These are phyloP conservation scores for Volvox reticuliferus DNA, from an alignment of 139 green algal genomes.

Conservation along the genomic window DNA sequence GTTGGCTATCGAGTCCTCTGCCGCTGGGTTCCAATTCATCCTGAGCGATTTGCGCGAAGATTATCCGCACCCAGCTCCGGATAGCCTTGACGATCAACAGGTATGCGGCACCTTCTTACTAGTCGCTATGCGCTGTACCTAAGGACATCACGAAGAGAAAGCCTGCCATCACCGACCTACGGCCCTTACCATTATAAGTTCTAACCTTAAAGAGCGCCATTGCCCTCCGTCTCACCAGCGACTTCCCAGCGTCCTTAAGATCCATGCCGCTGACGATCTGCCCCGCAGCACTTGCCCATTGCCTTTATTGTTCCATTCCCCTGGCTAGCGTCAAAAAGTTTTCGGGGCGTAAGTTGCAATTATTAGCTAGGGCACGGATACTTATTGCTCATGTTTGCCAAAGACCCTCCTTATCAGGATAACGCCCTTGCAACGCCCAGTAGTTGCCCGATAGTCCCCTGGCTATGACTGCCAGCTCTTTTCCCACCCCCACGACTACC, in stretches of 20 bases:
- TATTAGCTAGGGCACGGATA: too few species aligned
- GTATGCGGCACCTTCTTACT: neutral
- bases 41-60: slow-evolving; percentile 14
- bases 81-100: neutral
- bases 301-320: too few species aligned
- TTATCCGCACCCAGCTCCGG: neutral
- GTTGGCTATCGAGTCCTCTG: neutral
- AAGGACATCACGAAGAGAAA: neutral
- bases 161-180: neutral
- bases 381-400: too few species aligned
- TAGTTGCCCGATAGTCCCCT: too few species aligned
- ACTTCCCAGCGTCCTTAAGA: neutral
- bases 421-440: too few species aligned
- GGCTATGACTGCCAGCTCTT: too few species aligned
- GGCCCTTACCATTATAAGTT: neutral
- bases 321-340: too few species aligned
- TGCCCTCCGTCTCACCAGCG: neutral
- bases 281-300: neutral
- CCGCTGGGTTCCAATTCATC: neutral
- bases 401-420: too few species aligned
- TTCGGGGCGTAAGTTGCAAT: too few species aligned
- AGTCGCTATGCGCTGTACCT: neutral
- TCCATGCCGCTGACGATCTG: neutral
- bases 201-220: neutral
- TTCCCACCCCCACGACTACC: too few species aligned